Evolutionary conservation across 192 early-diverging fungal genomes (phyloP), one percentile per base, ranked within the genome.

Genomic region (Podila epicladia): DNA sequence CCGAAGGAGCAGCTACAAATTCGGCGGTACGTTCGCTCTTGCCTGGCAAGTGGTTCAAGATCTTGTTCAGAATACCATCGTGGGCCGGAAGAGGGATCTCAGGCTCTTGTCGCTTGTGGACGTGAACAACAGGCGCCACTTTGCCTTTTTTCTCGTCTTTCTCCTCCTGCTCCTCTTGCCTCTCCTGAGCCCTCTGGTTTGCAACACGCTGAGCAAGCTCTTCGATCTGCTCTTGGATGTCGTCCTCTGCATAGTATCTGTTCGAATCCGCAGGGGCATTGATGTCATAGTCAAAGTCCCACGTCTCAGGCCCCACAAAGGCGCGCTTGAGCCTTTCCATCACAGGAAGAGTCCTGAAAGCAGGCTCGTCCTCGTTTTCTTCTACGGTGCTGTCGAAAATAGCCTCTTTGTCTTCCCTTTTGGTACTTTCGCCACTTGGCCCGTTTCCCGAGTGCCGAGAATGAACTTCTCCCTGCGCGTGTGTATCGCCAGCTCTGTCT

Each of bases 301-400:
- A 65, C 7, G 45, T 49, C n/a, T 65, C 64, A 0, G 35, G 19
- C 11, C 29, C 45, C 22, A 45, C 41, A 26, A 65, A 29, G 26
- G 38, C 64, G 2, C 64, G 64, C 48, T 51, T 65, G 35, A 48
- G 4, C 11, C 28, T 69, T n/a, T 45, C 57, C 5, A 59, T 20
- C 35, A 41, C 37, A 26, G 64, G 55, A 17, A 55, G 26, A 51
- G 20, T 74, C 9, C 51, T 62, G 65, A 68, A 63, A 3, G 33
- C 22, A 9, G 48, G 62, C 0, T 58, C 60, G 9, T 19, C 8
- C 12, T 37, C 28, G 6, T 49, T 31, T 37, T 12, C 22, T 1
- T 65, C 63, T 3, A 3, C 41, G n/a, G 50, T 45, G n/a, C 37
- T 51, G 1, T 66, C 29, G 12, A 12, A 6, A 7, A 8, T 19